Evolutionary conservation across 805 yeast genomes (phyloP).

Genomic region (Kluyveromyces siamensis): DNA sequence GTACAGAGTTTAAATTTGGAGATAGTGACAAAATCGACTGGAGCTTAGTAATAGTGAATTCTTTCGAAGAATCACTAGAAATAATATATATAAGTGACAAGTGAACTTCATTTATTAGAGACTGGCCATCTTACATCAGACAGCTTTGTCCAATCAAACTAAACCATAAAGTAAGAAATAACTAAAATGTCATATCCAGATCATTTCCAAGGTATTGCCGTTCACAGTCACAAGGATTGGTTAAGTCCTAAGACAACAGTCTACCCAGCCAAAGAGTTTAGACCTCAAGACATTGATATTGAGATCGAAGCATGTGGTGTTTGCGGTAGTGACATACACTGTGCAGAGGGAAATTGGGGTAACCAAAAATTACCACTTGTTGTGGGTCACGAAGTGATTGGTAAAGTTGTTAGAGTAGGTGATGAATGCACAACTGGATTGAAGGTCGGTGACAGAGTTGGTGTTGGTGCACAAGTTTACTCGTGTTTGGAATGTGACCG

Average conservation of each 20-base stretch:
- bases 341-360: conserved; percentile 20
- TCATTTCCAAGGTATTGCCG: conserved; percentile 55
- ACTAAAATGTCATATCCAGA: conserved; percentile 16
- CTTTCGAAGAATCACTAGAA: too few relatives aligned
- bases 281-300: conserved; percentile 41
- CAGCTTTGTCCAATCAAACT: too few relatives aligned
- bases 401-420: conserved; percentile 52
- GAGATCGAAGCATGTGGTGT: conserved; percentile 56
- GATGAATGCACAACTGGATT: conserved; percentile 36
- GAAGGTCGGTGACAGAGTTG: conserved; percentile 68
- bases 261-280: conserved; percentile 40
- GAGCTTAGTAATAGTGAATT: too few relatives aligned
- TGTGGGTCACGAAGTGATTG: conserved; percentile 66
- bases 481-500: conserved; percentile 55
- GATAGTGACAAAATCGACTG: too few relatives aligned
- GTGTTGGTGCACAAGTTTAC: conserved; percentile 63
- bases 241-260: conserved; percentile 42
- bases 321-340: conserved; percentile 49
- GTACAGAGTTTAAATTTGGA: too few relatives aligned
- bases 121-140: too few relatives aligned
- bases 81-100: too few relatives aligned
- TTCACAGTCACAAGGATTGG: conserved; percentile 43
- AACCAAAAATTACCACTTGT: conserved; percentile 28
- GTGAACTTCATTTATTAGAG: too few relatives aligned
- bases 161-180: background rate